Evolutionary conservation across 1,284 basidiomycete genomes (phyloP), one percentile per base, ranked within the genome.

Genomic region (Chalciporus sp.): DNA sequence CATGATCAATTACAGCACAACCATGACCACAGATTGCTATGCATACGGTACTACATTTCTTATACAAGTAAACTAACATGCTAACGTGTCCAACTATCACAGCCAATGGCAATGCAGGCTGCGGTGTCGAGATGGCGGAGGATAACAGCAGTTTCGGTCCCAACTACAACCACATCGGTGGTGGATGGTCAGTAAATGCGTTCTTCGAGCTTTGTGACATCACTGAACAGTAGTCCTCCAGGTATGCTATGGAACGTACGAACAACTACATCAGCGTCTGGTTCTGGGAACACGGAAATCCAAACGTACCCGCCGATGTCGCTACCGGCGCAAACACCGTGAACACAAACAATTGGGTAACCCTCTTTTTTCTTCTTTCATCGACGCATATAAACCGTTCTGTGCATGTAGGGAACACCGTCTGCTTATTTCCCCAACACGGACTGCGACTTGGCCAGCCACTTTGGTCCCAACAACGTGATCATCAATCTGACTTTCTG

Each of bases 81-180:
- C 7, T 42, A 11, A 1, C 4, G 4, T 26, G 1, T 9, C 51
- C 64, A 16, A 65, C 7, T 8, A 7, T 35, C 1, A 26, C 9
- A 67, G 67, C 11, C 29, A 70, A 76, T 57, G 67, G 63, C 27
- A 81, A 83, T 60, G 58, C 66, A 3, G 79, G 80, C 1, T 84
- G 82, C 55, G 77, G 75, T 8, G 75, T 80, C 43, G 53, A 66
- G 28, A 66, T 72, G 42, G 69, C 67, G 7, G 63, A 72, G 28
- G 58, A 65, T 20, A 7, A 60, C n/a, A 72, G 70, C 33, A 74
- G 66, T 45, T 77, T 70, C 47, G 79, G 79, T 1, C 69, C 74
- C 2, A 42, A 58, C 7, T 77, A 78, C 63, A 81, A 81, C 62
- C 58, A 51, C 28, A 59, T 64, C 29, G 71, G 72, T 39, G 79